phyloP scores from a whole-genome alignment of 345 rosid genomes.

The Linum lewisii region DNA sequence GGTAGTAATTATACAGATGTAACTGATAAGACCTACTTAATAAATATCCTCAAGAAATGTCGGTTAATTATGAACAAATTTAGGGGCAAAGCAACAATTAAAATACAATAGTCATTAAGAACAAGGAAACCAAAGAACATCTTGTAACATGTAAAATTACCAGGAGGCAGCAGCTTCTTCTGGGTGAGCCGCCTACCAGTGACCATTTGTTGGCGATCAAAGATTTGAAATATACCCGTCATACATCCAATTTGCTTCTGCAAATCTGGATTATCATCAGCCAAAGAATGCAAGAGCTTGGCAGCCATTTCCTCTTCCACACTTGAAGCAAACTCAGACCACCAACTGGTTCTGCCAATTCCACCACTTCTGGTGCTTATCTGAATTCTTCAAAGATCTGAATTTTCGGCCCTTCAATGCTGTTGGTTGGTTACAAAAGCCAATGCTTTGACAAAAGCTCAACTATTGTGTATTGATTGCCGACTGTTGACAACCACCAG shows the following conservation, averaged over 20 bases:
- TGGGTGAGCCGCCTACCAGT: not conserved
- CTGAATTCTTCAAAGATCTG: not conserved
- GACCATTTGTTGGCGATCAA: conserved; percentile 6
- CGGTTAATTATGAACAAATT: not conserved
- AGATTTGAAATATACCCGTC: conserved; percentile 6
- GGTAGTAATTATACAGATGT: not conserved
- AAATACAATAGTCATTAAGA: not conserved
- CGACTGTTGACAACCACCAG: not conserved
- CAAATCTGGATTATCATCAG: conserved; percentile 10
- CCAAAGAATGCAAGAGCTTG: conserved; percentile 1
- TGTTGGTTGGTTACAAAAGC: not conserved
- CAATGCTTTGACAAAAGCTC: not conserved
- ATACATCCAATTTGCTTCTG: conserved; percentile 9
- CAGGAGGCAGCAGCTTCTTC: conserved; percentile 1
- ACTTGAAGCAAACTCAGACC: not conserved
- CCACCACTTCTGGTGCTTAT: not conserved
- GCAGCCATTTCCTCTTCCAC: conserved; percentile 1
- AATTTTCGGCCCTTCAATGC: not conserved
- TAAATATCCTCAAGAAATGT: not conserved
- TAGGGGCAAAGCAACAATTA: no score
- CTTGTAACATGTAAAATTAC: not conserved
- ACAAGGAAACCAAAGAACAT: not conserved
- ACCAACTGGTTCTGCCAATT: not conserved
- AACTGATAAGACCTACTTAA: not conserved
- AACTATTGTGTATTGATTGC: not conserved